Conservation (phyloP, 2,329 filamentous ascomycete species). For the Colletotrichum sp. region DNA sequence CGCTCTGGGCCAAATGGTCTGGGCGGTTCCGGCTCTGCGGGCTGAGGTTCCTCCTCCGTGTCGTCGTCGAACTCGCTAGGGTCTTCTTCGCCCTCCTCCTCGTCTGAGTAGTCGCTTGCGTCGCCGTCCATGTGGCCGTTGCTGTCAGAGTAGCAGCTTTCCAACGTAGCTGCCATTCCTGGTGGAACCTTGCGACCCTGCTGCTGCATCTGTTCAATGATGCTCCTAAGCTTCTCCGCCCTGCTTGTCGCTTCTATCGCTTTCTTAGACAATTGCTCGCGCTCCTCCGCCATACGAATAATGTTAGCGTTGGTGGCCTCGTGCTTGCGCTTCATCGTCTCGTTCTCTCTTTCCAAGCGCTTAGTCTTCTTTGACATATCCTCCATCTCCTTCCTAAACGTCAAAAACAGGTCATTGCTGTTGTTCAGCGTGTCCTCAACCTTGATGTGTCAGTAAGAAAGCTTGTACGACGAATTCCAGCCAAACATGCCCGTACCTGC, state of each 20-base stretch:
- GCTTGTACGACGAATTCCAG: neutral
- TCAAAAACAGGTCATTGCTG: constrained; percentile 95
- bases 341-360: constrained; percentile 94
- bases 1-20: constrained; percentile 54
- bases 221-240: constrained; percentile 89
- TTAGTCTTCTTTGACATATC: constrained; percentile 99
- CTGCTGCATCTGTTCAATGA: constrained; percentile 95
- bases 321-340: constrained; percentile 88
- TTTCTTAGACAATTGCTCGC: constrained; percentile 82
- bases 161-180: constrained; percentile 65
- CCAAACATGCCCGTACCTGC: constrained; percentile 69
- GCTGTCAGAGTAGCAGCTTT: constrained; percentile 62
- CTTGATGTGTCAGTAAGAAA: constrained; percentile 51
- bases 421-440: constrained; percentile 99
- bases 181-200: constrained; percentile 81
- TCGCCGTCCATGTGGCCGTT: constrained; percentile 55
- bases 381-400: constrained; percentile 98
- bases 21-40: constrained; percentile 37
- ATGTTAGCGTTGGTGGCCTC: constrained; percentile 94
- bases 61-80: constrained; percentile 70
- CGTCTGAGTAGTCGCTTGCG: constrained; percentile 69
- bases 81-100: constrained; percentile 66
- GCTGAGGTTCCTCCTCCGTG: constrained; percentile 54
- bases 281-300: constrained; percentile 95
- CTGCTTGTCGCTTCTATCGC: constrained; percentile 59